These are phyloP conservation scores for Trichoderma orchidacearum DNA, from an alignment of 495 filamentous ascomycete genomes.

Conservation along the genomic window DNA sequence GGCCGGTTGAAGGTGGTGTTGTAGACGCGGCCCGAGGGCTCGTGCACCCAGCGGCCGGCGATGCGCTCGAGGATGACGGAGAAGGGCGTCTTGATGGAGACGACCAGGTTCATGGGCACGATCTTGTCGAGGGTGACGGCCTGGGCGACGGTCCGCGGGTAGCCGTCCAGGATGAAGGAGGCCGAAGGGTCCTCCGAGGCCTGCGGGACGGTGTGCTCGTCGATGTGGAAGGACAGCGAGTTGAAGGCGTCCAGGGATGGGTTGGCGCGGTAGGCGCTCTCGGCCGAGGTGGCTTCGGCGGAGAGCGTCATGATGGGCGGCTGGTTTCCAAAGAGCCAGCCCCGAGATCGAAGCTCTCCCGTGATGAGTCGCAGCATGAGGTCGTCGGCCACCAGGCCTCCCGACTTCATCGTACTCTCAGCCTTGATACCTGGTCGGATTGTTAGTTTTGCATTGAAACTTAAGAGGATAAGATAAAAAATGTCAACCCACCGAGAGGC, in stretches of 20 bases:
- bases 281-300: constrained; percentile 13
- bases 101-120: constrained; percentile 84
- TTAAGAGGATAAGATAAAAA: not conserved
- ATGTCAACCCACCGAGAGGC: constrained; percentile 51
- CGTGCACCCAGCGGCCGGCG: constrained; percentile 84
- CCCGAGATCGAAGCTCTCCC: constrained; percentile 67
- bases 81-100: constrained; percentile 50
- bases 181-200: constrained; percentile 56
- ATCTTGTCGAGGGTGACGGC: constrained; percentile 62
- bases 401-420: constrained; percentile 71
- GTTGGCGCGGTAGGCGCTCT: constrained; percentile 7
- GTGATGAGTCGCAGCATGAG: constrained; percentile 87
- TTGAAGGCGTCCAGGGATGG: constrained; percentile 19
- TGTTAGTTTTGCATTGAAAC: not conserved
- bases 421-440: constrained; percentile 55
- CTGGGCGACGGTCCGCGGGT: constrained; percentile 77
- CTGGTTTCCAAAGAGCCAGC: constrained; percentile 50
- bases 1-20: constrained; percentile 87
- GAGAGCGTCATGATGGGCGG: constrained; percentile 27
- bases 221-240: constrained; percentile 11
- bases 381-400: constrained; percentile 72
- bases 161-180: constrained; percentile 92
- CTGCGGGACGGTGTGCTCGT: constrained; percentile 25
- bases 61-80: constrained; percentile 82
- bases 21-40: constrained; percentile 81